These are phyloP conservation scores for Leishmania tropica DNA, from an alignment of 208 protist genomes.

Conservation along the genomic window DNA sequence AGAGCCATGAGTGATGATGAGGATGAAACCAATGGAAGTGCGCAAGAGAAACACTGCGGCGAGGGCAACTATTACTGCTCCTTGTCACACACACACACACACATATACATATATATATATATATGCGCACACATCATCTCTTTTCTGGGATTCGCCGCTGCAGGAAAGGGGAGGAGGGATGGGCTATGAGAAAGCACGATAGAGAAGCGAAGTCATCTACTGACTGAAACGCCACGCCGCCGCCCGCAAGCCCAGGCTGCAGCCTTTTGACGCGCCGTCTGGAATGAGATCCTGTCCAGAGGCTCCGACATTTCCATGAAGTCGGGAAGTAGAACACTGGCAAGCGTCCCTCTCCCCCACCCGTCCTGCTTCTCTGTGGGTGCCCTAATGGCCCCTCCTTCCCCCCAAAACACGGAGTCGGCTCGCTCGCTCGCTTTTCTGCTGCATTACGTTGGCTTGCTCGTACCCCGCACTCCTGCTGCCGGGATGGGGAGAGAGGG, in stretches of 20 bases:
- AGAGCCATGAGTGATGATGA: too few relatives aligned
- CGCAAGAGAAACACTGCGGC: not conserved
- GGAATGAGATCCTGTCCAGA: not conserved
- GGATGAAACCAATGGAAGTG: not conserved
- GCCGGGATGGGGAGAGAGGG: not conserved
- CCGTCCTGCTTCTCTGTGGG: not conserved
- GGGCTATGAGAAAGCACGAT: not conserved
- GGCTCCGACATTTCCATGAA: not conserved
- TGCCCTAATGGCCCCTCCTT: not conserved
- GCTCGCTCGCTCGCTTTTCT: not conserved
- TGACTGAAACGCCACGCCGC: not conserved
- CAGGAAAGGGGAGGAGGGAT: not conserved
- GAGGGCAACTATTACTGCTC: not conserved
- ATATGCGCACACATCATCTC: not conserved
- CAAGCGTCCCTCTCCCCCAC: not conserved
- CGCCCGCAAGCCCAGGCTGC: not conserved
- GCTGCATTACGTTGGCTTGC: not conserved
- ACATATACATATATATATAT: not conserved
- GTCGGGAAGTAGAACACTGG: not conserved
- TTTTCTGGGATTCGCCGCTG: not conserved
- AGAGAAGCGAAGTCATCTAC: not conserved
- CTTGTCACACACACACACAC: not conserved
- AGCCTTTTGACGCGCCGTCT: not conserved
- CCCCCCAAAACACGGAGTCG: not conserved
- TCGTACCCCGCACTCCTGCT: not conserved